These are phyloP conservation scores for Neovahlkampfia damariscottae DNA, from an alignment of 78 protist species.

Conservation along the genomic window DNA sequence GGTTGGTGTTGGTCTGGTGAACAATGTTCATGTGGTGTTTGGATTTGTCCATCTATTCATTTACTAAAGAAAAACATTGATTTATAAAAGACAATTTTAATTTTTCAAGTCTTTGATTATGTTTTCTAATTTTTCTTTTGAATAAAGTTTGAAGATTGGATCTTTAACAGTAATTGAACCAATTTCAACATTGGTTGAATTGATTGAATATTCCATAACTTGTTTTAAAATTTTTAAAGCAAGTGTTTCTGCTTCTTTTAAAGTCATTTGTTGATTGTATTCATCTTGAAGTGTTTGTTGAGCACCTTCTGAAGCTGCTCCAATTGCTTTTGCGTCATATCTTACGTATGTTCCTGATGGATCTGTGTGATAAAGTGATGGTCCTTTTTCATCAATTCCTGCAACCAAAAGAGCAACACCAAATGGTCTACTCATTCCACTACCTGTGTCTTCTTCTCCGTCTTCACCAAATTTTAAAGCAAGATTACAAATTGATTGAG, in stretches of 20 bases:
- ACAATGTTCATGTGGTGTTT: too few relatives aligned
- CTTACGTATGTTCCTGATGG: conserved; percentile 90
- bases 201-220: conserved; percentile 97
- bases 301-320: conserved; percentile 95
- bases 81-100: too few relatives aligned
- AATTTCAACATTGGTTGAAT: conserved; percentile 66
- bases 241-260: conserved; percentile 72
- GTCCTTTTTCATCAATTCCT: conserved; percentile 92
- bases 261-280: conserved; percentile 71
- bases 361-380: conserved; percentile 87
- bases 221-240: conserved; percentile 82
- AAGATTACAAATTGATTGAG: conserved; percentile 87
- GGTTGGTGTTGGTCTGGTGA: too few relatives aligned
- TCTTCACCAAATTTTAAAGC: conserved; percentile 89
- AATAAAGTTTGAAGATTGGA: conserved; percentile 31
- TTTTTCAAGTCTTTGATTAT: conserved; percentile 17
- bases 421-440: conserved; percentile 75
- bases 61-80: too few relatives aligned
- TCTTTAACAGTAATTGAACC: conserved; percentile 38
- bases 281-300: conserved; percentile 78
- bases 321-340: conserved; percentile 90
- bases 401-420: conserved; percentile 97
- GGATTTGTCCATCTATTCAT: too few relatives aligned
- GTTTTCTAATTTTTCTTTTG: conserved; percentile 46
- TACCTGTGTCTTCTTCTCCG: not conserved